phyloP scores from a whole-genome alignment of 305 asterid genomes.

The Rubia balearica region DNA sequence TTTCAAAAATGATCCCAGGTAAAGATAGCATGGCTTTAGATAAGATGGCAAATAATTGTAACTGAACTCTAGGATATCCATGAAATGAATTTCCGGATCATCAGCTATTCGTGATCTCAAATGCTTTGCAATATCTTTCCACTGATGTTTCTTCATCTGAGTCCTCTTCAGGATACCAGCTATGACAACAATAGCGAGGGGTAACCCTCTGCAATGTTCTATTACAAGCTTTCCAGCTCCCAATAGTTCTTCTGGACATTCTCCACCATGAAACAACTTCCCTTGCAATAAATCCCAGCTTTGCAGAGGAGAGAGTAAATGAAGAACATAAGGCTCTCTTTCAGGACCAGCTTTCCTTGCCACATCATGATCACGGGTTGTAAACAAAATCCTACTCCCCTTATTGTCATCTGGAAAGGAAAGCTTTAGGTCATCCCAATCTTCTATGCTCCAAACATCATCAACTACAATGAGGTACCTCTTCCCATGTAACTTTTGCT shows the following conservation, averaged over 20 bases:
- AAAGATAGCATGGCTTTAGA: conserved; percentile 27
- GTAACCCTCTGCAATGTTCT: conserved; percentile 14
- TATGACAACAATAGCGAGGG: conserved; percentile 15
- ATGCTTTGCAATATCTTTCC: conserved; percentile 20
- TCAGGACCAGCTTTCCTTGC: neutral
- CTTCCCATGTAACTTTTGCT: neutral
- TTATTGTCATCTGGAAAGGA: neutral
- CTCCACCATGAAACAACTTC: neutral
- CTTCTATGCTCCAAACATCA: conserved; percentile 6
- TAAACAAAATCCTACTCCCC: conserved; percentile 8
- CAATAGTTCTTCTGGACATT: conserved; percentile 5
- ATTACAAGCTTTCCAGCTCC: neutral
- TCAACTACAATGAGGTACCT: conserved; percentile 13
- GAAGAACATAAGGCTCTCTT: neutral
- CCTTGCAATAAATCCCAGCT: conserved; percentile 15
- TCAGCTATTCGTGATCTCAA: neutral
- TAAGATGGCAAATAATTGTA: conserved; percentile 18
- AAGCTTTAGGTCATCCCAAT: neutral
- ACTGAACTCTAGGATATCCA: conserved; percentile 19
- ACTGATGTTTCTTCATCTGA: neutral
- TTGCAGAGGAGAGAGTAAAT: conserved; percentile 1
- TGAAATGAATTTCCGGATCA: conserved; percentile 2
- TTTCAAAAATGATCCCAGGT: neutral
- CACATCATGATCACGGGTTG: neutral
- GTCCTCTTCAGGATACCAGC: conserved; percentile 17